Percentiles rank a stretch among this genome's conserved stretches.
Evolutionary conservation across 192 early-diverging fungal species (phyloP).

Genomic region (Coemansia sp.): DNA sequence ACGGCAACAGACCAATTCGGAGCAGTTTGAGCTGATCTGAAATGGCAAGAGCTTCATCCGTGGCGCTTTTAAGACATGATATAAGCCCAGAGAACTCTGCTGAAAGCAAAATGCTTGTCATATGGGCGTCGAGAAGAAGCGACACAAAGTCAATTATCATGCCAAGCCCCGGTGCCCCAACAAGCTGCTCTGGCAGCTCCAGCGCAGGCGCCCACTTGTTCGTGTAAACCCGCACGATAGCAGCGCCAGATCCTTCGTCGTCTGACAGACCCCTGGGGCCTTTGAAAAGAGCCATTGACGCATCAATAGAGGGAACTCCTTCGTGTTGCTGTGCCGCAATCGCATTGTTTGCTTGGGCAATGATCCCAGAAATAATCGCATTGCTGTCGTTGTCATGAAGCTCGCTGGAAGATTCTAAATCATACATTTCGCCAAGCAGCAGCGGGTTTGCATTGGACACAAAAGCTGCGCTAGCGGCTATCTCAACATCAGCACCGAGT

Average conservation of each 20-base stretch:
- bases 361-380: neutral
- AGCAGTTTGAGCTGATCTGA: conserved; percentile 52
- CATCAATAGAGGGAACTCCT: conserved; percentile 35
- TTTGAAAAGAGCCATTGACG: conserved; percentile 37
- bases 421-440: conserved; percentile 4
- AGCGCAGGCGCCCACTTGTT: conserved; percentile 47
- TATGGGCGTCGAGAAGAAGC: conserved; percentile 42
- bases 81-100: conserved; percentile 33
- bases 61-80: conserved; percentile 34
- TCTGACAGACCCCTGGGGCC: neutral
- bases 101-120: conserved; percentile 45
- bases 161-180: conserved; percentile 37
- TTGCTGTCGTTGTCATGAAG: neutral
- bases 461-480: conserved; percentile 42
- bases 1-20: conserved; percentile 41
- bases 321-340: conserved; percentile 8
- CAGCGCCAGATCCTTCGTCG: neutral
- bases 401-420: neutral
- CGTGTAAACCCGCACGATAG: conserved; percentile 38
- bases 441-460: conserved; percentile 16
- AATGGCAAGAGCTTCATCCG: conserved; percentile 38
- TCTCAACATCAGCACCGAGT: conserved; percentile 45
- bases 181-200: conserved; percentile 23
- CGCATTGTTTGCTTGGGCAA: conserved; percentile 13
- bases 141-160: conserved; percentile 38